phyloP scores from a whole-genome alignment of 2,329 filamentous ascomycete genomes.

The Fusarium sp. region DNA sequence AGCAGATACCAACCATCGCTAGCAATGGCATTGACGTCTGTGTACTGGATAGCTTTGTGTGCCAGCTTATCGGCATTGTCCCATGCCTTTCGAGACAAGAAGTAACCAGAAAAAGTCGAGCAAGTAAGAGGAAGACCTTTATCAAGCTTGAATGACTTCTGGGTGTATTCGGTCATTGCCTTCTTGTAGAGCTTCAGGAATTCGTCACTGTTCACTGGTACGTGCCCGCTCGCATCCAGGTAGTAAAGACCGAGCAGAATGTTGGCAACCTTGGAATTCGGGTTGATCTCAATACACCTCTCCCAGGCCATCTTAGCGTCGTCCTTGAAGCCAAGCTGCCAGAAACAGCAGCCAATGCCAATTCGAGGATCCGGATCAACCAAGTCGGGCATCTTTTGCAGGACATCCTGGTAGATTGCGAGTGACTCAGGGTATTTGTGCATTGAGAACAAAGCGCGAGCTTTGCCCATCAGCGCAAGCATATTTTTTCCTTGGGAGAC shows the following conservation, averaged over 20 bases:
- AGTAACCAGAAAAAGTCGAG: slow-evolving; percentile 90
- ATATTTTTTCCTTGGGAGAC: slow-evolving; percentile 89
- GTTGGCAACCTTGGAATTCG: slow-evolving; percentile 89
- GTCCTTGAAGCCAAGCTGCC: slow-evolving; percentile 95
- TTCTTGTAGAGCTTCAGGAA: slow-evolving; percentile 90
- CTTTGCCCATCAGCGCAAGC: slow-evolving; percentile 91
- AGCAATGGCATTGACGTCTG: slow-evolving; percentile 94
- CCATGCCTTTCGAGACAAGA: slow-evolving; percentile 84
- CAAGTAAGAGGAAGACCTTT: slow-evolving; percentile 91
- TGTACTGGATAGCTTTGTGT: slow-evolving; percentile 93
- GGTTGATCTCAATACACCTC: slow-evolving; percentile 81
- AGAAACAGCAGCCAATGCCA: slow-evolving; percentile 96
- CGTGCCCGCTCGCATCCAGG: slow-evolving; percentile 85
- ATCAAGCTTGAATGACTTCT: slow-evolving; percentile 93
- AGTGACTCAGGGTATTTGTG: slow-evolving; percentile 88
- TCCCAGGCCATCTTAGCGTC: slow-evolving; percentile 94
- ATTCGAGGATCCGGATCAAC: slow-evolving; percentile 95
- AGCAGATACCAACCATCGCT: slow-evolving; percentile 98
- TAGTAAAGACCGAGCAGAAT: slow-evolving; percentile 92
- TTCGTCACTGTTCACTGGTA: slow-evolving; percentile 84
- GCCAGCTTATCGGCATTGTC: slow-evolving; percentile 86
- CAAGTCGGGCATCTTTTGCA: slow-evolving; percentile 87
- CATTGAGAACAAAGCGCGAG: slow-evolving; percentile 86
- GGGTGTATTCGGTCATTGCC: slow-evolving; percentile 94
- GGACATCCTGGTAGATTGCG: slow-evolving; percentile 85